Base-by-base conservation (phyloP, 2,329 filamentous ascomycete species). In the Xylaria polymorpha region DNA sequence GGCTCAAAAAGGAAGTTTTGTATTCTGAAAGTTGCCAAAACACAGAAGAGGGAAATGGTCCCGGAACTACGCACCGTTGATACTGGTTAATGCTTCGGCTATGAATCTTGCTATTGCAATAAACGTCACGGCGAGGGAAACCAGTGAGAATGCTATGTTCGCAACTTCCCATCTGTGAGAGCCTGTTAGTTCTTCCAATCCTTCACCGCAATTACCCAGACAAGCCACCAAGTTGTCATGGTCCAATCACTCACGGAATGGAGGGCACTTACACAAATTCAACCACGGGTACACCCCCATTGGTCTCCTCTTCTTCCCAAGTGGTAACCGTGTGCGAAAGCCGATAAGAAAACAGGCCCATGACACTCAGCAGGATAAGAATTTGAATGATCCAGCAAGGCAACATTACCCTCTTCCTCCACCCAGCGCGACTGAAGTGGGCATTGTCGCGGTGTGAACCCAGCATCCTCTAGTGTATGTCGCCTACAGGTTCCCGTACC, bases 281-380 rank as follows among this genome's bases (percentile, higher is more conserved):
- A 12, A 87, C 80, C 12, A 78, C 76, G 0, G 85, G 83, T 5
- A 81, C 69, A n/a, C 79, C 73, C 32, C 81, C 82, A 39, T 77
- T 78, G 32, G 79, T 76, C 37, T 83, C 73, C 43, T 81, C 74
- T 3, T 83, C 81, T n/a, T 82, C 75, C 71, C 82, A 84, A 10
- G 81, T 78, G 22, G 79, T 79, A 35, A 84, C 73, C 0, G 85
- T 86, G 55, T 83, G 80, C 35, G 83, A 84, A 8, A 89, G 80
- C 14, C 86, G 82, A 77, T 84, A 87, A 35, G 85, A 80, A 71
- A 88, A 88, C 8, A 88, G 77, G 15, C 83, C 86, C 75, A 86
- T 81, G 66, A 87, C 77, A 46, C 80, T 74, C 59, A 85, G 74
- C 51, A 86, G 76, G 20, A 88, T 77, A 3, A 77, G 73, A 4